Base-by-base conservation (phyloP, 2,329 filamentous ascomycete species). In the Stagonosporopsis tanaceti region DNA sequence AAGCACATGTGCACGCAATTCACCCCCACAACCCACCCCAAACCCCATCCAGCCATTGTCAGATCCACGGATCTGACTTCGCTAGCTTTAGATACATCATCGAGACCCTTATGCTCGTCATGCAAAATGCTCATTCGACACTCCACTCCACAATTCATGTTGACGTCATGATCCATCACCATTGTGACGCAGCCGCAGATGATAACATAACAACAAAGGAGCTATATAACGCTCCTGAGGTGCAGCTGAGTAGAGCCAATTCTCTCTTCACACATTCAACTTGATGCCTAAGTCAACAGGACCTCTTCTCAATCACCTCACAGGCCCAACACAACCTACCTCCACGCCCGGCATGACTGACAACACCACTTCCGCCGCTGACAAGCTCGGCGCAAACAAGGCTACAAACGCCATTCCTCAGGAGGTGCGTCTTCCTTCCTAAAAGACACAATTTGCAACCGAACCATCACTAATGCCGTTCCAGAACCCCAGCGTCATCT, bases 401-500 rank as follows among this genome's bases (percentile, higher is more conserved):
- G 37, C 4, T 32, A 71, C 71, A n/a, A 71, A 73, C 44, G 54
- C 69, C 15, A 72, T 73, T 40, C 71, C 71, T 0, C 57, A 70
- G 30, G 61, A 65, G 17, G 64, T 68, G 42, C 11, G 46, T 28
- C 9, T 12, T n/a, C 27, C 8, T 17, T 20, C 27, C 27, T n/a
- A 12, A 17, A 20, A 20, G 20, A 20, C 20, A 20, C 3, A 3
- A 20, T 20, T 20, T 20, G 20, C 20, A 34, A 15, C 15, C 8
- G n/a, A 34, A 45, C 2, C 41, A n/a, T 17, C 25, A 38, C 57
- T 57, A 47, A 61, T 28, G 15, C 12, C 11, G 2, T 12, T 32
- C 2, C 38, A 67, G 62, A 74, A 76, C 54, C 74, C 73, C 6
- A 73, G 68, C 3, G 66, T 77, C 0, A 75, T 87, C 44, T 84